Evolutionary conservation across 1,139 yeast genomes (phyloP).

Genomic region (Suhomyces maxii): DNA sequence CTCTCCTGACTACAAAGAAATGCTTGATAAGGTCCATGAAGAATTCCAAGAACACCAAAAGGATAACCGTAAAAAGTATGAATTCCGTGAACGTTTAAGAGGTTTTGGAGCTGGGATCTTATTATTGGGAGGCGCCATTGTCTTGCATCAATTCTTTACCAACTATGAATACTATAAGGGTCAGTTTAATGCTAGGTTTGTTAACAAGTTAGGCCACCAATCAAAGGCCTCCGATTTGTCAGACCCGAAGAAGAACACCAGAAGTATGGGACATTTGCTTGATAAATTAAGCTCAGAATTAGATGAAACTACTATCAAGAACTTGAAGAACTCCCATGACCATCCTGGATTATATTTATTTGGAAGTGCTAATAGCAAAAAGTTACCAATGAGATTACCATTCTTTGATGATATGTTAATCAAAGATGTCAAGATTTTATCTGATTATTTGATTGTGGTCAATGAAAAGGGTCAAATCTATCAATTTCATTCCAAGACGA

Average conservation of each 20-base stretch:
- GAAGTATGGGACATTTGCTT: conserved; percentile 24
- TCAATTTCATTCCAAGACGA: conserved; percentile 56
- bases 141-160: conserved; percentile 42
- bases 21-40: conserved; percentile 29
- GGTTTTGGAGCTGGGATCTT: conserved; percentile 33
- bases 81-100: conserved; percentile 36
- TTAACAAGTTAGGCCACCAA: conserved; percentile 33
- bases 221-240: conserved; percentile 27
- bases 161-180: conserved; percentile 41
- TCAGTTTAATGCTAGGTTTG: conserved; percentile 25
- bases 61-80: conserved; percentile 24
- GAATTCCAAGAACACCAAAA: conserved; percentile 26
- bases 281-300: conserved; percentile 35
- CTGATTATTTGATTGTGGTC: conserved; percentile 58
- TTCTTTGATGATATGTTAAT: conserved; percentile 64
- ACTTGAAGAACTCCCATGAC: conserved; percentile 26
- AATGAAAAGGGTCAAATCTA: conserved; percentile 72
- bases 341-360: conserved; percentile 40
- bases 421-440: conserved; percentile 54
- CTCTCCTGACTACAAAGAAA: conserved; percentile 42
- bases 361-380: conserved; percentile 36
- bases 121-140: conserved; percentile 34
- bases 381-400: conserved; percentile 59
- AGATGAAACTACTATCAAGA: conserved; percentile 29
- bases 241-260: conserved; percentile 32